phyloP scores from a whole-genome alignment of 352 stramenopile genomes.

The Phytophthora sp. region DNA sequence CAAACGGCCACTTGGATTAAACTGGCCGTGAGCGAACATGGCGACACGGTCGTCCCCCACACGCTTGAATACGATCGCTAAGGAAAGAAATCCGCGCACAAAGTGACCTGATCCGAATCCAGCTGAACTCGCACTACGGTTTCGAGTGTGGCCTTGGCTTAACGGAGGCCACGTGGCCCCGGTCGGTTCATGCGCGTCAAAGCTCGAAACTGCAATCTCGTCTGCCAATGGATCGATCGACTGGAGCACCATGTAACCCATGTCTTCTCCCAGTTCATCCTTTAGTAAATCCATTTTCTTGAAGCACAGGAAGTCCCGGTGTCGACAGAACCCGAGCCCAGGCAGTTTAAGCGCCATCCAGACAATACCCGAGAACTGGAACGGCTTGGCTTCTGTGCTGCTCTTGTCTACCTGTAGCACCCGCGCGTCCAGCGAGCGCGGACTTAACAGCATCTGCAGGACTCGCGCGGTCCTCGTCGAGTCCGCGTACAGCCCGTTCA shows the following conservation, averaged over 20 bases:
- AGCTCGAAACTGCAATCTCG: conserved; percentile 22
- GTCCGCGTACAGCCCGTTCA: conserved; percentile 82
- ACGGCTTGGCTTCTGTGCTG: conserved; percentile 59
- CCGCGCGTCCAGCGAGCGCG: conserved; percentile 56
- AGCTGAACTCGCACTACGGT: conserved; percentile 21
- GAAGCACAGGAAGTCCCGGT: conserved; percentile 78
- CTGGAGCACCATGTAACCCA: conserved; percentile 74
- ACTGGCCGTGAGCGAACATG: conserved; percentile 75
- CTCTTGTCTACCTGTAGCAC: conserved; percentile 76
- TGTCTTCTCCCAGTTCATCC: conserved; percentile 65
- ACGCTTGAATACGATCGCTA: conserved; percentile 68
- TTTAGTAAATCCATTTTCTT: conserved; percentile 76
- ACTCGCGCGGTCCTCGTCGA: conserved; percentile 70
- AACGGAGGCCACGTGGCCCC: conserved; percentile 38
- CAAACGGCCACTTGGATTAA: conserved; percentile 64
- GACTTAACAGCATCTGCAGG: conserved; percentile 65
- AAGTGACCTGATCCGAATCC: conserved; percentile 35
- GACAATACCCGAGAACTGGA: conserved; percentile 78
- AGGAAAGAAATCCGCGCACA: conserved; percentile 68
- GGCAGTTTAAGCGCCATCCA: conserved; percentile 68
- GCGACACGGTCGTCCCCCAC: conserved; percentile 62
- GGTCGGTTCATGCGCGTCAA: conserved; percentile 23
- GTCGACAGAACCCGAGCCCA: conserved; percentile 61
- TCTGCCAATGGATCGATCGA: conserved; percentile 63
- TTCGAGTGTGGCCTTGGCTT: conserved; percentile 16